These are phyloP conservation scores for Vitis labrusca DNA, from an alignment of 164 flowering plant species.

Conservation along the genomic window DNA sequence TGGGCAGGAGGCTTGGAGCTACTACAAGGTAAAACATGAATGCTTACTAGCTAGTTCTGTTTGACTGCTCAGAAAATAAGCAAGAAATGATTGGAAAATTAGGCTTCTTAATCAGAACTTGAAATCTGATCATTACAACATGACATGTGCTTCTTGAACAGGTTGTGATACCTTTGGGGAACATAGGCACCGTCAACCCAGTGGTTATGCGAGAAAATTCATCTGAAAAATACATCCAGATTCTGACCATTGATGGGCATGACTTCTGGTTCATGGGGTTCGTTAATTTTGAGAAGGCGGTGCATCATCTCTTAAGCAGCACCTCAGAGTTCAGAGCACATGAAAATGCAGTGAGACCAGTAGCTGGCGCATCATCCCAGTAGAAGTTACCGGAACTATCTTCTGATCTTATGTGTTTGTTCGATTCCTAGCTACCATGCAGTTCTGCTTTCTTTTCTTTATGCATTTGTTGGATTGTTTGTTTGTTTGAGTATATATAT, in stretches of 20 bases:
- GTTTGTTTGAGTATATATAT: too few relatives aligned
- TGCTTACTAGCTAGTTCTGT: neutral
- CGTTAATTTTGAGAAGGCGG: conserved; percentile 29
- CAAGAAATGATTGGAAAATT: too few relatives aligned
- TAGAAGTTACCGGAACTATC: too few relatives aligned
- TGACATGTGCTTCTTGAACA: conserved; percentile 19
- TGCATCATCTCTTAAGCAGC: neutral
- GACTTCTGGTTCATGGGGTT: conserved; percentile 38
- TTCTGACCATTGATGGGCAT: conserved; percentile 23
- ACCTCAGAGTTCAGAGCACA: too few relatives aligned
- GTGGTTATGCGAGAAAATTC: conserved; percentile 21
- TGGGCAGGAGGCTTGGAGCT: conserved; percentile 16
- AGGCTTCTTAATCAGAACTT: too few relatives aligned
- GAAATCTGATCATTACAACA: neutral
- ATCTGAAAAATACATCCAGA: conserved; percentile 24
- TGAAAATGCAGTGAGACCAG: too few relatives aligned
- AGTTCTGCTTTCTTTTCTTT: too few relatives aligned
- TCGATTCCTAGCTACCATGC: too few relatives aligned
- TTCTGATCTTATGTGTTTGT: too few relatives aligned
- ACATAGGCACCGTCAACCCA: conserved; percentile 20
- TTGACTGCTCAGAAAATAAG: neutral
- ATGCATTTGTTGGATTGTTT: too few relatives aligned
- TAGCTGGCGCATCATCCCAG: too few relatives aligned
- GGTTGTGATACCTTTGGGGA: neutral
- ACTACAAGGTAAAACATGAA: conserved; percentile 23